Evolutionary conservation across 768 basidiomycete genomes (phyloP).

Genomic region (Exsudoporus frostii): DNA sequence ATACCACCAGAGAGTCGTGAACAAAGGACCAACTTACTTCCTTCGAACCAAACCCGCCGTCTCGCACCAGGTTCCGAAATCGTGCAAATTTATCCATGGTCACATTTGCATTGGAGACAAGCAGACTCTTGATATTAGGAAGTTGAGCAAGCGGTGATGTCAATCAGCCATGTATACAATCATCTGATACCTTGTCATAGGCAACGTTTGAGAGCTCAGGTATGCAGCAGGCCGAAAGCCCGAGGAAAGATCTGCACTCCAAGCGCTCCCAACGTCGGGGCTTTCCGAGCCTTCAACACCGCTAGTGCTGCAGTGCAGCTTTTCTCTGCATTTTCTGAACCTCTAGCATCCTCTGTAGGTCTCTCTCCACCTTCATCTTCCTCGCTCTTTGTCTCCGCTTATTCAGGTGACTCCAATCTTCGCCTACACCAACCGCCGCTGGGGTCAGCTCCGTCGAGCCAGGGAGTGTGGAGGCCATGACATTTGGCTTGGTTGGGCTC

Average conservation of each 20-base stretch:
- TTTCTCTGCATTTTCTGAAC: conserved; percentile 27
- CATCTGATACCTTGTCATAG: background rate
- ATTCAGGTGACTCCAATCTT: conserved; percentile 57
- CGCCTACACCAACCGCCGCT: conserved; percentile 32
- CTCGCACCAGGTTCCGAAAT: background rate
- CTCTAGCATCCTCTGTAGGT: conserved; percentile 39
- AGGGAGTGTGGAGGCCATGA: background rate
- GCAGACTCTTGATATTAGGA: background rate
- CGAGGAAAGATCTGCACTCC: background rate
- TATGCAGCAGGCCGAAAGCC: background rate
- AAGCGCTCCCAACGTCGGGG: background rate
- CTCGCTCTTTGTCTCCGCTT: conserved; percentile 49
- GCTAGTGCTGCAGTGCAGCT: background rate
- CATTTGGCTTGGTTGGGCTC: background rate
- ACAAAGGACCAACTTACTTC: too few relatives aligned
- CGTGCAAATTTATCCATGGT: background rate
- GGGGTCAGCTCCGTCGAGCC: conserved; percentile 15
- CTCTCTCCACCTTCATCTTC: conserved; percentile 41
- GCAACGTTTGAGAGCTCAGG: background rate
- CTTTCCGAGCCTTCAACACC: background rate
- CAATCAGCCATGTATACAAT: background rate
- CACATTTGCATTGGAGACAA: background rate
- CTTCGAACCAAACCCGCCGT: background rate
- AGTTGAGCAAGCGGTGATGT: background rate
- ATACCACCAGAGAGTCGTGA: too few relatives aligned